Percentiles rank a stretch among this genome's conserved stretches.
Conservation (phyloP, 164 flowering plant species). For the Annona cherimola region DNA sequence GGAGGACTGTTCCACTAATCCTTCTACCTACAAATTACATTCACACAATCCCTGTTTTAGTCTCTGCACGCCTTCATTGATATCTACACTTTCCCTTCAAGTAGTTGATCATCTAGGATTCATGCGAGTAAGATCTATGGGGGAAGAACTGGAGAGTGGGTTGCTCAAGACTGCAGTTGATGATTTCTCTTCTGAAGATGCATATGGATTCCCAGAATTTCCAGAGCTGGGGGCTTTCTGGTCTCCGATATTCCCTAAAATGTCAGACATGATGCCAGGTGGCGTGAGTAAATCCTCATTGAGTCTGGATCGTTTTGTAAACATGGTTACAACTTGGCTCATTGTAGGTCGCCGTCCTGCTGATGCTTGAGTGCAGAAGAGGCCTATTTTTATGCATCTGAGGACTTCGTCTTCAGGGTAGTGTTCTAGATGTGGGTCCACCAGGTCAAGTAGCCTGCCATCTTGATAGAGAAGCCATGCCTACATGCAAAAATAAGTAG, state of each 20-base stretch:
- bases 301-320: slow-evolving; percentile 45
- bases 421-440: slow-evolving; percentile 52
- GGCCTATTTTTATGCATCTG: slow-evolving; percentile 63
- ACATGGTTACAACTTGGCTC: slow-evolving; percentile 73
- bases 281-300: slow-evolving; percentile 59
- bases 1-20: background rate
- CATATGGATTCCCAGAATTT: background rate
- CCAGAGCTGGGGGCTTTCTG: background rate
- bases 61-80: background rate
- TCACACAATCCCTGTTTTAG: background rate
- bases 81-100: background rate
- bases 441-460: slow-evolving; percentile 50
- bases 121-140: slow-evolving; percentile 4
- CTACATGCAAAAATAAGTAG: slow-evolving; percentile 20
- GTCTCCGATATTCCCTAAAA: slow-evolving; percentile 6
- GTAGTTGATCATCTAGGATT: slow-evolving; percentile 7
- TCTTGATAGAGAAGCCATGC: slow-evolving; percentile 69
- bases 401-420: slow-evolving; percentile 56
- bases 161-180: background rate
- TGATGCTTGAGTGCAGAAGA: slow-evolving; percentile 74
- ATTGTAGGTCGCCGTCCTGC: slow-evolving; percentile 61
- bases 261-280: slow-evolving; percentile 54
- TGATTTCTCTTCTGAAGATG: background rate
- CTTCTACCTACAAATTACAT: background rate
- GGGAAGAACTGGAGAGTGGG: background rate